Conservation (phyloP, 805 yeast genomes). For the Kodamaea sagamina region DNA sequence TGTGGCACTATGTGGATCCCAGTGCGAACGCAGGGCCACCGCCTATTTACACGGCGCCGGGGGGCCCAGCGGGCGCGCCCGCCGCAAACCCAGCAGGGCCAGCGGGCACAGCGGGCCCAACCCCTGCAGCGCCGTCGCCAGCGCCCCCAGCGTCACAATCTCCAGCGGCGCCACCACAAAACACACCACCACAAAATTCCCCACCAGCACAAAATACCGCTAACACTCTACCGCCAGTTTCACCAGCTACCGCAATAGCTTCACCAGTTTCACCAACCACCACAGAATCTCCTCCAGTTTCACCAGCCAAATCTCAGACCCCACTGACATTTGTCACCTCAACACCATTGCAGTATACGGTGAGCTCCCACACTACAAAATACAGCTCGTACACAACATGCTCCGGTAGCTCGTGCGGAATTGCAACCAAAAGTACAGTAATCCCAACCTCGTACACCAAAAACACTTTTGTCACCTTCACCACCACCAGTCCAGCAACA, state of each 20-base stretch:
- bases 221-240: too few relatives aligned
- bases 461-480: constrained; percentile 3
- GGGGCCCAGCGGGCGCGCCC: constrained; percentile 11
- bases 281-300: too few relatives aligned
- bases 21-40: background rate
- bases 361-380: constrained; percentile 20
- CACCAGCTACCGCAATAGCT: constrained; percentile 1
- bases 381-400: constrained; percentile 18
- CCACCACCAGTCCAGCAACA: background rate
- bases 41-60: too few relatives aligned
- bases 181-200: too few relatives aligned
- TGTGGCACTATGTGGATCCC: constrained; percentile 28
- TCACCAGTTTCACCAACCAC: too few relatives aligned
- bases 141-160: too few relatives aligned
- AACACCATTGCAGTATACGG: constrained; percentile 19
- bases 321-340: constrained; percentile 1
- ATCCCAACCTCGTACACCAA: constrained; percentile 9
- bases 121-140: background rate
- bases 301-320: background rate
- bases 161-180: too few relatives aligned
- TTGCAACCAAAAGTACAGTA: constrained; percentile 4
- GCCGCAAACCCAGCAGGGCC: constrained; percentile 5
- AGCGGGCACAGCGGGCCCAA: too few relatives aligned
- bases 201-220: too few relatives aligned
- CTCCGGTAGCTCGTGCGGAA: constrained; percentile 7